Conservation (phyloP, 2,329 filamentous ascomycete genomes). For the Mycosphaerella sp. region DNA sequence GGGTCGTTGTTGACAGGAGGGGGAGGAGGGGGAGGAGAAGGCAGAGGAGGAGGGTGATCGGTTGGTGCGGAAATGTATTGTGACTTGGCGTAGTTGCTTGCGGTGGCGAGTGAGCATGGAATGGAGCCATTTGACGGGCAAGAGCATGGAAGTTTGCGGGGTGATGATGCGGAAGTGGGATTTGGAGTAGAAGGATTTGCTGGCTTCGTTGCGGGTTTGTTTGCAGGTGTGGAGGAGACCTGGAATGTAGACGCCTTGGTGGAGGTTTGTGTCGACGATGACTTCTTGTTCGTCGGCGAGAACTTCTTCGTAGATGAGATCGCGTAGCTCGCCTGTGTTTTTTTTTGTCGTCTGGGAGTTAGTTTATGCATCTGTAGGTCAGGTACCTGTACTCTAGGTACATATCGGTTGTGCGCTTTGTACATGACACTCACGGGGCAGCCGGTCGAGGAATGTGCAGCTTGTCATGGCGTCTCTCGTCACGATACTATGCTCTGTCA, state of each 20-base stretch:
- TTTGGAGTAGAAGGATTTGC: constrained; percentile 7
- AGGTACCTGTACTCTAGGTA: too few species aligned
- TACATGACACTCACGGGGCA: constrained; percentile 8
- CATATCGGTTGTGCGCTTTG: background rate
- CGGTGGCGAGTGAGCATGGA: constrained; percentile 5
- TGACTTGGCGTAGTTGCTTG: constrained; percentile 1
- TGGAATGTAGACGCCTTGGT: constrained; percentile 3
- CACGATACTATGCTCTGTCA: background rate
- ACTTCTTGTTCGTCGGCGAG: background rate
- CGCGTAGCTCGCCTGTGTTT: constrained; percentile 7
- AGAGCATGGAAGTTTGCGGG: constrained; percentile 2
- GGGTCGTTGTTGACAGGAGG: too few species aligned
- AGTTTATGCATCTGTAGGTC: background rate
- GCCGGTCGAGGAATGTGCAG: constrained; percentile 9
- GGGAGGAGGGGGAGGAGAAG: too few species aligned
- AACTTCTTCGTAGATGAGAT: constrained; percentile 10
- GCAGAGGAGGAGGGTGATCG: constrained; percentile 1
- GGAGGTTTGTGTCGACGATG: background rate
- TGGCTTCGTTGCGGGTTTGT: constrained; percentile 10
- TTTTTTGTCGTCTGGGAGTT: background rate
- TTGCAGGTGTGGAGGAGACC: constrained; percentile 10
- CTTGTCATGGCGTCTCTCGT: background rate
- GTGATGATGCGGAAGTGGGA: constrained; percentile 6
- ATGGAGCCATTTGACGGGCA: constrained; percentile 5
- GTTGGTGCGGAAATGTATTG: background rate